Conservation (phyloP, 129 eudicot species). For the Helianthus annuus region DNA sequence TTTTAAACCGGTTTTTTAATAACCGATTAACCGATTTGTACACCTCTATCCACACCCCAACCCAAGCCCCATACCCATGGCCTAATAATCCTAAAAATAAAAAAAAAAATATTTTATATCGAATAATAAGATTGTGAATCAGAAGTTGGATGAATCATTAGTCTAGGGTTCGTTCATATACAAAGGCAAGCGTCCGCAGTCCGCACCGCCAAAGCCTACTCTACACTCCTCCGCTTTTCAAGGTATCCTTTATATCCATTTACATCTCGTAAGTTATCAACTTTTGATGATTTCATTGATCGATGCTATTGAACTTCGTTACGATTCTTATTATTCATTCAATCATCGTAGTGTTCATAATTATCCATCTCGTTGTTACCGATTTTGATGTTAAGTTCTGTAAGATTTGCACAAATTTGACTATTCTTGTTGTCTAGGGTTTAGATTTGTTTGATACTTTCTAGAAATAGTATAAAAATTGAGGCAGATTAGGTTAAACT, state of each 20-base stretch:
- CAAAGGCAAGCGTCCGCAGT: conserved; percentile 5
- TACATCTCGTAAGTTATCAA: neutral
- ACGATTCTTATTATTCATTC: neutral
- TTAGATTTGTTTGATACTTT: neutral
- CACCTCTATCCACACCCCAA: too few relatives aligned
- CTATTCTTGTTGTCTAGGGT: conserved; percentile 8
- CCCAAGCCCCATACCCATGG: too few relatives aligned
- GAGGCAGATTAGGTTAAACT: conserved; percentile 3
- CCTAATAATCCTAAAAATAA: too few relatives aligned
- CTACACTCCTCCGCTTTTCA: conserved; percentile 6
- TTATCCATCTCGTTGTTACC: neutral
- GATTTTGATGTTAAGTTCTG: neutral
- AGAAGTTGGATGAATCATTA: neutral
- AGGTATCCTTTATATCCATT: conserved; percentile 22
- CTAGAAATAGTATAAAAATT: neutral
- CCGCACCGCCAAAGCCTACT: neutral
- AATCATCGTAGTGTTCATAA: neutral
- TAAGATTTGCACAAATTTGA: neutral
- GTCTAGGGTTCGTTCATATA: conserved; percentile 23
- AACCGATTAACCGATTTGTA: too few relatives aligned
- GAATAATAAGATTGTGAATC: neutral
- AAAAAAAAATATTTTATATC: neutral
- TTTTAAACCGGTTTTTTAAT: too few relatives aligned
- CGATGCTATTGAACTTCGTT: neutral
- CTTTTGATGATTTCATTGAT: neutral